Evolutionary conservation across 2,329 filamentous ascomycete genomes (phyloP).

Genomic region (Colletotrichum shisoi): DNA sequence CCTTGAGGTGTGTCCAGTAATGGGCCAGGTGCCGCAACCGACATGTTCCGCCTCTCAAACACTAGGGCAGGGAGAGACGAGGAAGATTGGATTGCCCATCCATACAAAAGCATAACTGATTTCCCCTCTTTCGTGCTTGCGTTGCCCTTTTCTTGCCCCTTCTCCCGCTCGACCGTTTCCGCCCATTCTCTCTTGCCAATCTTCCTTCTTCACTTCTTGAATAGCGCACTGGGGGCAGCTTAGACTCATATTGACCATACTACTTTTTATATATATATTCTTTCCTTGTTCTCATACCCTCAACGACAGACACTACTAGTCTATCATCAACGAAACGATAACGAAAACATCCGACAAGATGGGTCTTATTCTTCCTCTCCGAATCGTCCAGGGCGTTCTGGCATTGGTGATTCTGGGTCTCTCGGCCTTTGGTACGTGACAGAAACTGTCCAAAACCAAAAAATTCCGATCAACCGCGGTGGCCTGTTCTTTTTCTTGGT

Average conservation of each 20-base stretch:
- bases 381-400: constrained; percentile 57
- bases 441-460: neutral
- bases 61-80: constrained; percentile 16
- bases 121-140: constrained; percentile 36
- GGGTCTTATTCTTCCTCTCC: constrained; percentile 55
- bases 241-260: constrained; percentile 22
- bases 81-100: constrained; percentile 34
- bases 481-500: neutral
- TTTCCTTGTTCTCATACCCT: constrained; percentile 3
- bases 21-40: constrained; percentile 32
- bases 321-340: constrained; percentile 32
- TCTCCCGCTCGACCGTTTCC: constrained; percentile 29
- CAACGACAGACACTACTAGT: constrained; percentile 13
- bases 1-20: constrained; percentile 30
- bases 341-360: constrained; percentile 47
- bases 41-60: constrained; percentile 37
- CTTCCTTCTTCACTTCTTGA: constrained; percentile 33
- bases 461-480: neutral
- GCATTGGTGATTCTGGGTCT: constrained; percentile 58
- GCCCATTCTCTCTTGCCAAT: constrained; percentile 1
- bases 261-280: constrained; percentile 26
- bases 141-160: constrained; percentile 36
- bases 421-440: constrained; percentile 58
- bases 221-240: constrained; percentile 39
- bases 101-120: constrained; percentile 38